Evolutionary conservation across 2,329 filamentous ascomycete genomes (phyloP), one percentile per base, ranked within the genome.

Genomic region (Colletotrichum tanaceti): DNA sequence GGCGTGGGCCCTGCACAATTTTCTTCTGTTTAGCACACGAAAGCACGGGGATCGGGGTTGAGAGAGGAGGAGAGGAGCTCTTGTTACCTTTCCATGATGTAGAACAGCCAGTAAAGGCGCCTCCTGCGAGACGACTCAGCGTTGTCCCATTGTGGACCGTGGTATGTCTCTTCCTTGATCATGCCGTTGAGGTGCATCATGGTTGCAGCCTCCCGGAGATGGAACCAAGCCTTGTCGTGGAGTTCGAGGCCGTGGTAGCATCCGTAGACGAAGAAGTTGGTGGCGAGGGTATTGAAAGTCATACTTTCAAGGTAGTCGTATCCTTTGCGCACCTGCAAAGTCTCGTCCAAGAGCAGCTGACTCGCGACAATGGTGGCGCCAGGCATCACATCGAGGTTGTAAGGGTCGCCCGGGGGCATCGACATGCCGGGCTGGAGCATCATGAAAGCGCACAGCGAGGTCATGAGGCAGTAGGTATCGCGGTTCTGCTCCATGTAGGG

Each of bases 231-330:
- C 77, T 90, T 89, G 71, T 91, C 89, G 76, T 94, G 91, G 76
- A 90, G 84, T 71, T 93, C 91, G 54, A 93, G 81, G 44, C 88
- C 90, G 70, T 91, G 90, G 76, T 91, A 88, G 66, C 90, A 90
- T 44, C 87, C 90, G 73, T 93, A 94, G 32, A 95, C 77, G 77
- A 95, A 94, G 78, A 92, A 93, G 62, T 90, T 93, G n/a, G 91
- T 93, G 67, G 90, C 88, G 14, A 93, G 77, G 52, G 82, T 86
- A 73, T 88, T 87, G 67, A 86, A 77, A 10, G 82, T 87, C 9
- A 88, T 84, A 16, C 80, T 80, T 59, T 88, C 86, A 39, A 87
- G 81, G 71, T 89, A 88, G 68, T 91, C 88, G 71, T 85, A 86
- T 24, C 86, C 85, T 75, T 89, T 90, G 63, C 89, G 85, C 5